Evolutionary conservation across 169 alveolate genomes (phyloP), one percentile per base, ranked within the genome.

Genomic region (Cryptosporidium sp.): DNA sequence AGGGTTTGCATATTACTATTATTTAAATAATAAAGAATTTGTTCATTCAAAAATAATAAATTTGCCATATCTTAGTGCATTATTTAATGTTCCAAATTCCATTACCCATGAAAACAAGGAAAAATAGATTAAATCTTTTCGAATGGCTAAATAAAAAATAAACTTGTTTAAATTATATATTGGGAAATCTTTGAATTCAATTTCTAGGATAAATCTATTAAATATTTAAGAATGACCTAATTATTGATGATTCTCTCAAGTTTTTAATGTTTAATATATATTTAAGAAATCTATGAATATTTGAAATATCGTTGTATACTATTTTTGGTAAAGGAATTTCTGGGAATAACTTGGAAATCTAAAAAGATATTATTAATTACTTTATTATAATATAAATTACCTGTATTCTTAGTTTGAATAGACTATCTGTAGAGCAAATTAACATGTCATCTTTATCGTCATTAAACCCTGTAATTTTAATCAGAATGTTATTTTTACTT

Each of bases 191-290:
- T 2, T 48, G 0, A 48, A 48, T 48, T 9, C n/a, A 16, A 2
- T 56, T 21, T 21, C 23, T 56, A 37, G 35, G n/a, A 23, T 21
- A 35, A 56, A 21, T 26, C 23, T 56, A 53, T 18, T 62, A 12
- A 3, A 60, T n/a, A 39, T 80, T 80, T 0, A 80, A 21, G 42
- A 80, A 80, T 29, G 73, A 62, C 18, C 35, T 60, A 10, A 80
- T 9, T 21, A 62, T 80, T 21, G 89, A 60, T 8, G 89, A 80
- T 37, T 80, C 89, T 58, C 89, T 80, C 48, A 80, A 62, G 3
- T 31, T 48, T 45, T 80, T 80, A 29, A 80, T 80, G 1, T 51
- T 45, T 60, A 65, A 26, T 42, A 80, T 48, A 29, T 31, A 80
- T 44, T 31, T 70, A 7, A 80, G 45, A 80, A 80, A 80, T 14